Evolutionary conservation across 768 basidiomycete species (phyloP), one percentile per base, ranked within the genome.

Genomic region (Ramaria rubella): DNA sequence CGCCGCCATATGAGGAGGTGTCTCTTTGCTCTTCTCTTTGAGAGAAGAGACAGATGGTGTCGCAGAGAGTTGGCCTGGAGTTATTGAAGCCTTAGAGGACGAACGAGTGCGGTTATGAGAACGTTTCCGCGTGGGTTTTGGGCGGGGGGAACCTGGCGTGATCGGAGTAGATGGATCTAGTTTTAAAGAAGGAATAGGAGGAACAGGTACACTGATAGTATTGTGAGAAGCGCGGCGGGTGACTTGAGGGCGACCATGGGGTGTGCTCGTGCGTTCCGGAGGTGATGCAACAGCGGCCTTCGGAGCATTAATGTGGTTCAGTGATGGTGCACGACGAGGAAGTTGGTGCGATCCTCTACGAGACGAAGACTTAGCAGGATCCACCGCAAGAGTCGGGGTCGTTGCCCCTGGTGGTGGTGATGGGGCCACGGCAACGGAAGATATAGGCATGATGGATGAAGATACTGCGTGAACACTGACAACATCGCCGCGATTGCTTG

Each of bases 51-150:
- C 19, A 33, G 49, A 46, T 21, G 65, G 64, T 43, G 64, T 57
- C 57, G 58, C 64, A 3, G 69, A 62, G 24, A 83, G 72, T 58
- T 85, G 86, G 8, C 82, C 84, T 38, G 17, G 40, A 44, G n/a
- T 36, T 49, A n/a, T 29, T 19, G 40, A 43, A n/a, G 40, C 52
- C 34, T 55, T 55, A 23, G 44, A 55, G 31, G 44, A 42, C 27
- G 40, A 46, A 23, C 52, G 52, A 21, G 40, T 55, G 34, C 40
- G 52, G 31, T 46, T 46, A 43, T 51, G 49, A 24, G 29, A 51
- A 15, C 49, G 49, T 23, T 31, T 51, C 7, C 49, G 49, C 19
- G 49, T 5, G 15, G 49, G n/a, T 36, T 36, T 51, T 19, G 49
- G 49, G 19, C 49, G 49, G 30, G 49, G n/a, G 21, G 49, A 51